These are phyloP conservation scores for Ichthyophonus hoferi DNA, from an alignment of 208 protist genomes.

Conservation along the genomic window DNA sequence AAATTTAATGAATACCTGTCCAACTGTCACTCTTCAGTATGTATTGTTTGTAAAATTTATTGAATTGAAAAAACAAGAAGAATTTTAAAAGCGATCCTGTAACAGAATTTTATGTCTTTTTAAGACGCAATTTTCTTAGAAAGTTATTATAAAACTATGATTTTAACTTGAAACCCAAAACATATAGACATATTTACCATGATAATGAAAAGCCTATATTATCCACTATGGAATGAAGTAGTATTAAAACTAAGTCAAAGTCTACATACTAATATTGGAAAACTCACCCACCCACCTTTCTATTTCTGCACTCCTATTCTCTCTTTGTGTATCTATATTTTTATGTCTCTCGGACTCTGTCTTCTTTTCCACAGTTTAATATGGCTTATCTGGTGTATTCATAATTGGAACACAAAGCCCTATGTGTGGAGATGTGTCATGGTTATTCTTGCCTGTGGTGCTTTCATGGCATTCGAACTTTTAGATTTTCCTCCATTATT, in stretches of 20 bases:
- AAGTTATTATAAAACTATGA: no score
- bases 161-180: no score
- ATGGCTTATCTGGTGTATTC: slow-evolving; percentile 11
- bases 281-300: neutral
- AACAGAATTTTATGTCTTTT: no score
- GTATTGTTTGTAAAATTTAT: no score
- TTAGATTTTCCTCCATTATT: slow-evolving; percentile 5
- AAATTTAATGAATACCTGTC: neutral
- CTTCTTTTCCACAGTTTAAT: neutral
- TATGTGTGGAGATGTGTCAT: neutral
- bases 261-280: neutral
- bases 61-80: no score
- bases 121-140: no score
- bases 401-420: neutral
- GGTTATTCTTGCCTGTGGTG: neutral
- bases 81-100: no score
- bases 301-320: neutral
- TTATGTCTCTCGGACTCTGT: neutral
- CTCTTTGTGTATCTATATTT: neutral
- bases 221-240: no score
- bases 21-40: neutral
- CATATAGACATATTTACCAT: no score
- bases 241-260: neutral
- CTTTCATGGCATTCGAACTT: neutral
- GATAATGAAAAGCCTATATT: no score